These are phyloP conservation scores for Wallacemonas collosoma DNA, from an alignment of 208 protist species.

Conservation along the genomic window DNA sequence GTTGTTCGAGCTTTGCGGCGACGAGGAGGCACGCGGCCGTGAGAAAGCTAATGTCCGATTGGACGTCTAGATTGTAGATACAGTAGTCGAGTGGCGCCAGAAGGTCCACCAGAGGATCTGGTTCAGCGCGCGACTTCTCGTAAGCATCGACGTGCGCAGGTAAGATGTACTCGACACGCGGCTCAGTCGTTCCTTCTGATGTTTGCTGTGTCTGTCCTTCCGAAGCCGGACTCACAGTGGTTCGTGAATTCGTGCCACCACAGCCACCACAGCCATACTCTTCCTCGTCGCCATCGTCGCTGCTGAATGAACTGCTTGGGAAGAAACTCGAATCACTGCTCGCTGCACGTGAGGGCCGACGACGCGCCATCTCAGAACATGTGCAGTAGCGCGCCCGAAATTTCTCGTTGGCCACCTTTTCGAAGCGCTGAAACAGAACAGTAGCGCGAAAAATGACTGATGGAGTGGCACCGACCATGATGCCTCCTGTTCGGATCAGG, in stretches of 20 bases:
- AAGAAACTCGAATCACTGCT: constrained; percentile 13
- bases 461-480: constrained; percentile 61
- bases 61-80: constrained; percentile 52
- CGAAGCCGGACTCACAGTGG: too few relatives aligned
- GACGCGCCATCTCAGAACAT: neutral
- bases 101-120: constrained; percentile 61
- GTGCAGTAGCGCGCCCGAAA: constrained; percentile 43
- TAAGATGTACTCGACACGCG: constrained; percentile 49
- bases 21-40: constrained; percentile 81
- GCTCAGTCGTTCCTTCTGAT: neutral
- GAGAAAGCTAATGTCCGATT: constrained; percentile 77
- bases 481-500: constrained; percentile 69
- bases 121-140: constrained; percentile 39
- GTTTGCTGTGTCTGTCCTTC: neutral
- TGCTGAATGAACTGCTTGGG: constrained; percentile 8
- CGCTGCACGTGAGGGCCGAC: neutral
- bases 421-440: constrained; percentile 78
- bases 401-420: constrained; percentile 39
- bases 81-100: constrained; percentile 80
- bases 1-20: constrained; percentile 75
- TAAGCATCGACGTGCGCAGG: constrained; percentile 43
- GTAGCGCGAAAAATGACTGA: constrained; percentile 74
- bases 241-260: too few relatives aligned
- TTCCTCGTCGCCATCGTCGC: too few relatives aligned
- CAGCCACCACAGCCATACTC: too few relatives aligned